phyloP scores from a whole-genome alignment of 2,329 filamentous ascomycete genomes.

The Fusarium mexicanum region DNA sequence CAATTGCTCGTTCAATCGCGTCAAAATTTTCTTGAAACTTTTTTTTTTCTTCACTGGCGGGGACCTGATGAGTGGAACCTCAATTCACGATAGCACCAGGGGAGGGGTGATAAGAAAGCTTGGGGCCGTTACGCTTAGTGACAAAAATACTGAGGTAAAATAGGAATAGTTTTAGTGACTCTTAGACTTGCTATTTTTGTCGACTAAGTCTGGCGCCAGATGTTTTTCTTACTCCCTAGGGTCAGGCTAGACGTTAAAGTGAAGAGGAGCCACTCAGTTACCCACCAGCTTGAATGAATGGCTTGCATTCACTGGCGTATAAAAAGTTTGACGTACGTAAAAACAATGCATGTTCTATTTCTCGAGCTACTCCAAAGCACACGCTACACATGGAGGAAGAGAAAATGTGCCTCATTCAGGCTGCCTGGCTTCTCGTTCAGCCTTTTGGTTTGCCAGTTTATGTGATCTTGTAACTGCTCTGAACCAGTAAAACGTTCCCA shows the following conservation, averaged over 20 bases:
- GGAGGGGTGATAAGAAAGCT: background rate
- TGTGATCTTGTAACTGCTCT: background rate
- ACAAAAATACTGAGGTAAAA: background rate
- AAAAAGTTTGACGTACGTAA: background rate
- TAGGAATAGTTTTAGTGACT: fast-evolving
- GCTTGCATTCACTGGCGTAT: background rate
- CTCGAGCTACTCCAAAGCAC: fast-evolving
- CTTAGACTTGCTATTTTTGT: fast-evolving
- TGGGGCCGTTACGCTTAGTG: fast-evolving
- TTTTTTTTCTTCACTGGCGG: constrained; percentile 10
- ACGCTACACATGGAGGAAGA: fast-evolving
- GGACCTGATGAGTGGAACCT: background rate
- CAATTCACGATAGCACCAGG: background rate
- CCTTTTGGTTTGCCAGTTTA: background rate
- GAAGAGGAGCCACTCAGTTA: background rate
- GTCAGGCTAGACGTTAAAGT: background rate
- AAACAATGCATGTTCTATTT: background rate
- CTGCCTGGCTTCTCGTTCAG: background rate
- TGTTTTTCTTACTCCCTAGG: background rate
- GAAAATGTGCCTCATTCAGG: background rate
- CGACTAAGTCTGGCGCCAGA: fast-evolving
- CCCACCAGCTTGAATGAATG: background rate
- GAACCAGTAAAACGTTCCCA: background rate
- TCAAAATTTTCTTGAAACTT: background rate
- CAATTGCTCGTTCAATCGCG: background rate